phyloP scores from a whole-genome alignment of 2,329 filamentous ascomycete genomes.

The Ophiostoma quercus region DNA sequence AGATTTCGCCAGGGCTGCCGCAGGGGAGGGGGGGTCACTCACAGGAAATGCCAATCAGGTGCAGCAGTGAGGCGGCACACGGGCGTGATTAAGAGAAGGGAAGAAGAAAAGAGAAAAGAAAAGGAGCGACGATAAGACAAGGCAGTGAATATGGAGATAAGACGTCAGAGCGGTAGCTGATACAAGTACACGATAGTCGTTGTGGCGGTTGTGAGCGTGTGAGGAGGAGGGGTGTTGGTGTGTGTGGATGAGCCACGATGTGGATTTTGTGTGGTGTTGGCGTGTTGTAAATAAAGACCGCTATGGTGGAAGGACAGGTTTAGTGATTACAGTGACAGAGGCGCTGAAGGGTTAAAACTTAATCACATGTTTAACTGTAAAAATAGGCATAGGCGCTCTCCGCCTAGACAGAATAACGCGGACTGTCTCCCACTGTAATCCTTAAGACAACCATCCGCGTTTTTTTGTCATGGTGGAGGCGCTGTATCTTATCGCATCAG shows the following conservation, averaged over 20 bases:
- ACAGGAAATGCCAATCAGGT: constrained; percentile 21
- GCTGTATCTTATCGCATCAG: constrained; percentile 8
- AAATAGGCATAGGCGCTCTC: constrained; percentile 1
- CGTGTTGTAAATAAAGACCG: constrained; percentile 4
- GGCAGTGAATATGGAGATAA: constrained; percentile 14
- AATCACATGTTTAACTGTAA: not conserved
- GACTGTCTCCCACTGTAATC: too few species aligned
- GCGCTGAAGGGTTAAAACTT: not conserved
- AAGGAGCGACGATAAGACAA: constrained; percentile 15
- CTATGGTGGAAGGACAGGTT: not conserved
- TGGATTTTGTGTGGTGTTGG: constrained; percentile 17
- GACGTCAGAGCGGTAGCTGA: not conserved
- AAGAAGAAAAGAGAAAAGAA: not conserved
- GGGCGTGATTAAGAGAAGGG: constrained; percentile 1
- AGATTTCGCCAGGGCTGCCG: not conserved
- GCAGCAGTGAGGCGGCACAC: constrained; percentile 12
- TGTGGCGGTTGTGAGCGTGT: constrained; percentile 17
- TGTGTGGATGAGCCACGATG: constrained; percentile 5
- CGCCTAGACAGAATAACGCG: too few species aligned
- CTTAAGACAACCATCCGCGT: too few species aligned
- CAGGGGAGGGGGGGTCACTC: constrained; percentile 17
- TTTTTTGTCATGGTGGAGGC: too few species aligned
- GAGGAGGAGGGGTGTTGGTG: not conserved
- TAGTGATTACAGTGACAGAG: not conserved
- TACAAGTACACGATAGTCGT: constrained; percentile 22